Evolutionary conservation across 2,329 filamentous ascomycete species (phyloP).

Genomic region (Scedosporium aurantiacum): DNA sequence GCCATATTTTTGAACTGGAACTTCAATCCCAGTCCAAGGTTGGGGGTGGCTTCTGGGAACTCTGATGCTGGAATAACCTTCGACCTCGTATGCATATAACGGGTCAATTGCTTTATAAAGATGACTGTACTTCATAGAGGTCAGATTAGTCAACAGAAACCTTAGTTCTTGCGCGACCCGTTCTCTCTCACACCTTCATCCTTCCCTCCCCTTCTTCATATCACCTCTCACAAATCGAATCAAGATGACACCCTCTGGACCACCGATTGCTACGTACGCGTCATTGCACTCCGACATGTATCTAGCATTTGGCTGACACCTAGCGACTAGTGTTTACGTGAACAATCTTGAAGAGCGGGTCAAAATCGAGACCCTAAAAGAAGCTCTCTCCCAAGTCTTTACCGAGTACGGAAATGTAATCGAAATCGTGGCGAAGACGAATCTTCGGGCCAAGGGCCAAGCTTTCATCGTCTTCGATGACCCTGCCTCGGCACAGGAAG

Average conservation of each 20-base stretch:
- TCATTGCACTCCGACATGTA: conserved; percentile 61
- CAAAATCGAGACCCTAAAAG: conserved; percentile 66
- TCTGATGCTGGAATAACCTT: too few relatives aligned
- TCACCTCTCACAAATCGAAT: background rate
- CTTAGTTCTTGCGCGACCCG: too few relatives aligned
- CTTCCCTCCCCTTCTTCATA: background rate
- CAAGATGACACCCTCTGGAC: conserved; percentile 28
- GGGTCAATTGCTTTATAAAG: background rate
- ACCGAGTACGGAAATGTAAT: conserved; percentile 77
- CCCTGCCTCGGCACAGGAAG: conserved; percentile 64
- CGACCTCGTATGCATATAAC: background rate
- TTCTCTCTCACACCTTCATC: background rate
- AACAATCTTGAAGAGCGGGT: conserved; percentile 89
- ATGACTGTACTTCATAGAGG: background rate
- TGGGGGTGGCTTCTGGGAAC: too few relatives aligned
- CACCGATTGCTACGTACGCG: conserved; percentile 57
- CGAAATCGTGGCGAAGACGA: conserved; percentile 80
- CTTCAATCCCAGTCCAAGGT: too few relatives aligned
- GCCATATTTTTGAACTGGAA: too few relatives aligned
- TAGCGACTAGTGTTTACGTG: conserved; percentile 48
- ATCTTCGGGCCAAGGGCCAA: conserved; percentile 86
- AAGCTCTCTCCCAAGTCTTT: conserved; percentile 67
- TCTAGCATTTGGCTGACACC: conserved; percentile 24
- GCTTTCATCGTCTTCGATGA: conserved; percentile 88
- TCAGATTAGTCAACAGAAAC: too few relatives aligned